Conservation (phyloP, 257 asterid species). For the Scutellaria minor region DNA sequence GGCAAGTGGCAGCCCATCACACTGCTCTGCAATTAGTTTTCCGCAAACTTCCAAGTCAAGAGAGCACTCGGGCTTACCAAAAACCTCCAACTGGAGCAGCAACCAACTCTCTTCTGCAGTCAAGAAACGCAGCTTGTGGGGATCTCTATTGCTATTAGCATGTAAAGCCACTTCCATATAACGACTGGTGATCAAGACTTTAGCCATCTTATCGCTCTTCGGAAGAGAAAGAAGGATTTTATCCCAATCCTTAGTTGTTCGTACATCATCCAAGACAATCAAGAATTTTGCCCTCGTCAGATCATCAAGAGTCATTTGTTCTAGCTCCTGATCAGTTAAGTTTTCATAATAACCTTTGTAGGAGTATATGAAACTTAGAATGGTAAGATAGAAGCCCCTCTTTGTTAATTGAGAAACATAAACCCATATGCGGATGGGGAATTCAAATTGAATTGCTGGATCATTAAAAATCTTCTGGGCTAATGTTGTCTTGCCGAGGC, state of each 20-base stretch:
- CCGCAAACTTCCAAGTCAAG: slow-evolving; percentile 40
- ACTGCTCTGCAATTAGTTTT: slow-evolving; percentile 36
- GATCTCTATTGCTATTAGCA: slow-evolving; percentile 35
- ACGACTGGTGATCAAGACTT: slow-evolving; percentile 52
- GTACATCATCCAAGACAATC: slow-evolving; percentile 41
- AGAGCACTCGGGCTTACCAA: slow-evolving; percentile 41
- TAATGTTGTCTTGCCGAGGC: slow-evolving; percentile 54
- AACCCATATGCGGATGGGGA: slow-evolving; percentile 46
- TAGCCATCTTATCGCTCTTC: slow-evolving; percentile 32
- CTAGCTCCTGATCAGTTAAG: too few species aligned
- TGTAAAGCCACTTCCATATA: slow-evolving; percentile 32
- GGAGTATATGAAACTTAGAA: too few species aligned
- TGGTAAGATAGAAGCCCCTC: slow-evolving; percentile 39
- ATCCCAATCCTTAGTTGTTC: slow-evolving; percentile 41
- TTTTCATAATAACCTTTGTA: too few species aligned
- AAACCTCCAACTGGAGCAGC: slow-evolving; percentile 48
- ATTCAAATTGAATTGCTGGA: slow-evolving; percentile 34
- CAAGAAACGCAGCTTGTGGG: slow-evolving; percentile 43
- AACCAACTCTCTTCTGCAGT: slow-evolving; percentile 45
- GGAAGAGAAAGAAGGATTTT: slow-evolving; percentile 43
- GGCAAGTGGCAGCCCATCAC: slow-evolving; percentile 59
- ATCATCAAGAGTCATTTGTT: too few species aligned
- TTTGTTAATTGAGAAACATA: slow-evolving; percentile 41
- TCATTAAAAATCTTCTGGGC: slow-evolving; percentile 45
- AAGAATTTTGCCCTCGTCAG: too few species aligned